Conservation (phyloP, 2,329 filamentous ascomycete species). For the Penicillium griseofulvum region DNA sequence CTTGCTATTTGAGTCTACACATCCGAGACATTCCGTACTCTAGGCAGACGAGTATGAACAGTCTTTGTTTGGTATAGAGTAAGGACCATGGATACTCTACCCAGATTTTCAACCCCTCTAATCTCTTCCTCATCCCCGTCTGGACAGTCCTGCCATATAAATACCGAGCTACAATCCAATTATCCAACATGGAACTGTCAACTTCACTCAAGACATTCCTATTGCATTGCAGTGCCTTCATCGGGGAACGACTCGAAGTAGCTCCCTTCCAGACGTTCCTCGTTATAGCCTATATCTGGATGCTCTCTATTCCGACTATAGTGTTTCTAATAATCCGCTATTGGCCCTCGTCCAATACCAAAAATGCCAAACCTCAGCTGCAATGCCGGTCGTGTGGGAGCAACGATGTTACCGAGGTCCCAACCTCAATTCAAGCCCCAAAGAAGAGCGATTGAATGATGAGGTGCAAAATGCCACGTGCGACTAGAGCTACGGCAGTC, state of each 20-base stretch:
- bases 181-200: not conserved
- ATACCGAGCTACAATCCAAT: not conserved
- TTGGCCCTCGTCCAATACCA: not conserved
- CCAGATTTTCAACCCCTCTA: not conserved
- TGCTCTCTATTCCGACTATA: not conserved
- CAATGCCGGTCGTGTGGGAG: not conserved
- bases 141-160: not conserved
- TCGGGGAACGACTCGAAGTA: not conserved
- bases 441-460: not conserved
- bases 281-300: not conserved
- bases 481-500: no score
- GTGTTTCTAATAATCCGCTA: not conserved
- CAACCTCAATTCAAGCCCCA: no score
- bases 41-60: not conserved
- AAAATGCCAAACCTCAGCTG: not conserved
- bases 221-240: not conserved
- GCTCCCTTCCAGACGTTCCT: not conserved
- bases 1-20: not conserved
- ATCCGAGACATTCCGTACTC: not conserved
- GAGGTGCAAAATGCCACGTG: not conserved
- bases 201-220: not conserved
- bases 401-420: not conserved
- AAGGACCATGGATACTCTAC: not conserved
- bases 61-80: not conserved
- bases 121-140: not conserved